These are phyloP conservation scores for Atkinsonella texensis DNA, from an alignment of 2,329 filamentous ascomycete genomes.

Conservation along the genomic window DNA sequence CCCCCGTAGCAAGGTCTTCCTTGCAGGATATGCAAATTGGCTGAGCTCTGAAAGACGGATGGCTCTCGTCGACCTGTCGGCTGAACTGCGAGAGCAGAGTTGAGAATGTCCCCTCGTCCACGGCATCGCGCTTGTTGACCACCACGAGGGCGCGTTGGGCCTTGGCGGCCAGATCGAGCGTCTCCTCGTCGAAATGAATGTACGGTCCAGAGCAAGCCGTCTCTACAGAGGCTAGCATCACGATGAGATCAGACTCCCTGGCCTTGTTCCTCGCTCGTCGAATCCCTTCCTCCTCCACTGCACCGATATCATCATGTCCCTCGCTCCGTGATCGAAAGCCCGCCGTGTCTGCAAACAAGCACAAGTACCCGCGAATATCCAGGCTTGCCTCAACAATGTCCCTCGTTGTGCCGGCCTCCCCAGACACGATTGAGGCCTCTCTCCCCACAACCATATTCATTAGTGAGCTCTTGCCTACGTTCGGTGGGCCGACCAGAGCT, in stretches of 20 bases:
- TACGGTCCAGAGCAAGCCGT: slow-evolving; percentile 15
- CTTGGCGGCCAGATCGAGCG: slow-evolving; percentile 37
- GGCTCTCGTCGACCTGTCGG: slow-evolving; percentile 8
- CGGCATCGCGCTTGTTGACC: slow-evolving; percentile 50
- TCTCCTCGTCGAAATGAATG: slow-evolving; percentile 44
- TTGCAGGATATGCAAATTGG: slow-evolving; percentile 58
- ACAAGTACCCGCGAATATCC: slow-evolving; percentile 81
- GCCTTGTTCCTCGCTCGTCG: slow-evolving; percentile 72
- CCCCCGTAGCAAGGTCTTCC: slow-evolving; percentile 28
- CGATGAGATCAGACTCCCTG: slow-evolving; percentile 69
- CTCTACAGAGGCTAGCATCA: slow-evolving; percentile 71
- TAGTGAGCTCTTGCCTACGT: slow-evolving; percentile 88
- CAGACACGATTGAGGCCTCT: slow-evolving; percentile 89
- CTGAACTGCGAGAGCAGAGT: slow-evolving; percentile 30
- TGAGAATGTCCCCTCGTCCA: slow-evolving; percentile 22
- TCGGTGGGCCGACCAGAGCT: slow-evolving; percentile 80
- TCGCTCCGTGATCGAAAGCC: slow-evolving; percentile 52
- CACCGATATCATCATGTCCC: slow-evolving; percentile 39
- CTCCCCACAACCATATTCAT: slow-evolving; percentile 83
- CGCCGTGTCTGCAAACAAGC: slow-evolving; percentile 91
- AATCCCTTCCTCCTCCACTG: slow-evolving; percentile 83
- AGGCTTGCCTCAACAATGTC: slow-evolving; percentile 89
- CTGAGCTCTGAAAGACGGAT: slow-evolving; percentile 16
- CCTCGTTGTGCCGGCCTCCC: slow-evolving; percentile 83
- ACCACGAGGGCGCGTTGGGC: slow-evolving; percentile 40